These are phyloP conservation scores for Steccherinum ochraceum DNA, from an alignment of 768 basidiomycete genomes.

Conservation along the genomic window DNA sequence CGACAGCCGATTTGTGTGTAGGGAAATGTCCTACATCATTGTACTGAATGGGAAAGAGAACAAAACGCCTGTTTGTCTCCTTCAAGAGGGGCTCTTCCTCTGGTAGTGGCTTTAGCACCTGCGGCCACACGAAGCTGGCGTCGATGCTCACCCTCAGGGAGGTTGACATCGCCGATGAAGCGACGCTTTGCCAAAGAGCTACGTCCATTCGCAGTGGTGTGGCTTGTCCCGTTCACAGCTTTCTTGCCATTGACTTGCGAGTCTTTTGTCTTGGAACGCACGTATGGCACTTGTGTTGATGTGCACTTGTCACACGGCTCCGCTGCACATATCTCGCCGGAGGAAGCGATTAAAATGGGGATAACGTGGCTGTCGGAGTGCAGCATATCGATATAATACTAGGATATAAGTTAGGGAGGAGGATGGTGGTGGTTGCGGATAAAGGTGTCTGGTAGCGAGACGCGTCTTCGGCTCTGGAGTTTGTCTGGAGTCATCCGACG, in stretches of 20 bases:
- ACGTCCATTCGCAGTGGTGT: background rate
- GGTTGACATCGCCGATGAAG: conserved; percentile 50
- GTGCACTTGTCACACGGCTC: background rate
- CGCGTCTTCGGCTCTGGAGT: too few relatives aligned
- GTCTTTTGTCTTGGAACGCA: background rate
- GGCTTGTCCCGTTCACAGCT: background rate
- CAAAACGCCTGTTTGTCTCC: conserved; percentile 74
- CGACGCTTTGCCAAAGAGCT: conserved; percentile 22
- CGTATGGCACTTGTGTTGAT: conserved; percentile 4
- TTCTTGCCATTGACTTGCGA: background rate
- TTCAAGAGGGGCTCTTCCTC: conserved; percentile 79
- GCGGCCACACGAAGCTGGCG: background rate
- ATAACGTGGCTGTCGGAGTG: too few relatives aligned
- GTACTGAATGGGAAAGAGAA: conserved; percentile 92
- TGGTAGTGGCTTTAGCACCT: conserved; percentile 17
- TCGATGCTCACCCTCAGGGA: conserved; percentile 35
- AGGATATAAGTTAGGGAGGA: background rate
- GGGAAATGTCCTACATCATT: conserved; percentile 57
- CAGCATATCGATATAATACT: too few relatives aligned
- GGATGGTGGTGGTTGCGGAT: background rate
- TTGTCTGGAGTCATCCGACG: too few relatives aligned
- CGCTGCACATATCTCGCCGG: conserved; percentile 4
- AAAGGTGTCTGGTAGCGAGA: background rate
- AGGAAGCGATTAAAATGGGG: conserved; percentile 9
- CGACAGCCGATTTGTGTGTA: background rate